phyloP scores from a whole-genome alignment of 768 basidiomycete genomes.

The Leccinum boreale region DNA sequence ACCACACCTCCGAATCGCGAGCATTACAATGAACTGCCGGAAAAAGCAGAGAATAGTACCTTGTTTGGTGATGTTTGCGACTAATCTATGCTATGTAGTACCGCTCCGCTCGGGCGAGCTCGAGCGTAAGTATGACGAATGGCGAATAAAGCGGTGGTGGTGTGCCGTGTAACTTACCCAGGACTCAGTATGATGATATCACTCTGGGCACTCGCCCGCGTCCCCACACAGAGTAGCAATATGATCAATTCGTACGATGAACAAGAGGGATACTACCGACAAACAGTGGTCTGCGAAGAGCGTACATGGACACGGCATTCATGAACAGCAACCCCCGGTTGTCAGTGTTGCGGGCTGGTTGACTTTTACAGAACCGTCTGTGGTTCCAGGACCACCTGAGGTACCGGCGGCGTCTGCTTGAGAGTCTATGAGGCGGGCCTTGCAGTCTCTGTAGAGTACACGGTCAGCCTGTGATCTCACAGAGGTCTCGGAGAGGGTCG shows the following conservation, averaged over 20 bases:
- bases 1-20: too few species aligned
- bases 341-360: constrained; percentile 52
- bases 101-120: too few species aligned
- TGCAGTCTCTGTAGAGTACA: constrained; percentile 74
- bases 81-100: too few species aligned
- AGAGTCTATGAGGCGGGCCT: constrained; percentile 94
- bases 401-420: constrained; percentile 61
- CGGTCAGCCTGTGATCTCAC: not conserved
- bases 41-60: too few species aligned
- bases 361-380: constrained; percentile 62
- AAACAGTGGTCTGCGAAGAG: not conserved
- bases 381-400: constrained; percentile 32
- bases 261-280: not conserved
- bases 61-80: too few species aligned
- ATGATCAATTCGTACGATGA: constrained; percentile 3
- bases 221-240: too few species aligned
- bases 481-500: not conserved
- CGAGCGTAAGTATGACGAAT: too few species aligned
- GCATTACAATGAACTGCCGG: too few species aligned
- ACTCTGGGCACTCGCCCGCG: too few species aligned
- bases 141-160: too few species aligned
- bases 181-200: too few species aligned
- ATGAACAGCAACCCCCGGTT: constrained; percentile 53
- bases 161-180: too few species aligned
- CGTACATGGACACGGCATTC: constrained; percentile 14